Conservation (phyloP, 768 basidiomycete genomes). For the Rhodotorula diobovata region DNA sequence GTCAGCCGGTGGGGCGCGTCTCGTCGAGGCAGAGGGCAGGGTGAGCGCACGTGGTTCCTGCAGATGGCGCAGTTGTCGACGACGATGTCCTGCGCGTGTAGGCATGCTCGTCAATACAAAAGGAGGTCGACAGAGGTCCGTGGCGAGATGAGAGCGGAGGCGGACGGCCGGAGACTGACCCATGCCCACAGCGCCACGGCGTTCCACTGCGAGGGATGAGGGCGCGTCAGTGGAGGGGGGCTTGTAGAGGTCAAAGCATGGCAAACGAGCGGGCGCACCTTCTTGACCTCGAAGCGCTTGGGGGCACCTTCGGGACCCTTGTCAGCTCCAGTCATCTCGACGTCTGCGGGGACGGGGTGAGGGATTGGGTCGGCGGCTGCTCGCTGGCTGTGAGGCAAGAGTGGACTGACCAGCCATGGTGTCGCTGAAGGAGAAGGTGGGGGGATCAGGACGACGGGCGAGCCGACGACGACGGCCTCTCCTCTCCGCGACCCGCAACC, state of each 20-base stretch:
- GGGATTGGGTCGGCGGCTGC: background rate
- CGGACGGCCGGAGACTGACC: conserved; percentile 54
- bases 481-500: no score
- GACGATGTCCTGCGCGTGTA: conserved; percentile 70
- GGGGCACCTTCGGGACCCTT: conserved; percentile 51
- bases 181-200: conserved; percentile 98
- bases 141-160: background rate
- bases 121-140: background rate
- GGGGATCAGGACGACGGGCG: background rate
- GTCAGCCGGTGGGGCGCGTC: conserved; percentile 1
- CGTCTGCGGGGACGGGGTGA: conserved; percentile 6
- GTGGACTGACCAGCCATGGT: conserved; percentile 15
- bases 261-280: conserved; percentile 56
- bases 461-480: no score
- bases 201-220: conserved; percentile 71
- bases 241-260: no score
- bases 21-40: no score
- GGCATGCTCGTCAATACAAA: background rate
- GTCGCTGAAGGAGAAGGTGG: background rate
- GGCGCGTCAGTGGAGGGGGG: background rate
- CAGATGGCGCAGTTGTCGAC: conserved; percentile 99
- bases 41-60: conserved; percentile 50
- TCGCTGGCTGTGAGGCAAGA: background rate
- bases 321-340: conserved; percentile 24
- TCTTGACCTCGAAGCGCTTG: conserved; percentile 96